Evolutionary conservation across 768 basidiomycete genomes (phyloP).

Genomic region (Paxillus rubicundulus): DNA sequence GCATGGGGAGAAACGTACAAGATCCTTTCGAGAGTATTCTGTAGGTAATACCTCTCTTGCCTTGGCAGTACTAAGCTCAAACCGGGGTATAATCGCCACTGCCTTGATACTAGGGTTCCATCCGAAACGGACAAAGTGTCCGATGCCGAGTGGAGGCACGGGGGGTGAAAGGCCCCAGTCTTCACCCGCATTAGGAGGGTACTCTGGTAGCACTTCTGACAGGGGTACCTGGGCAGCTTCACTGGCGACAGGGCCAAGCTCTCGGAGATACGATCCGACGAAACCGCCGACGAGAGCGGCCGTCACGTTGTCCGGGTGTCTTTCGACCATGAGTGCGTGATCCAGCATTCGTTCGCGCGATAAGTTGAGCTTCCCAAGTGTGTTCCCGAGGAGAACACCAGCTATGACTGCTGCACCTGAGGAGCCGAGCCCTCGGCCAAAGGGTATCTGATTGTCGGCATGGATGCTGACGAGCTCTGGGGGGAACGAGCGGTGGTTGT

Average conservation of each 20-base stretch:
- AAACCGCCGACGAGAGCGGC: constrained; percentile 97
- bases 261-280: constrained; percentile 92
- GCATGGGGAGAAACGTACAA: constrained; percentile 46
- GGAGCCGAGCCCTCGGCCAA: constrained; percentile 95
- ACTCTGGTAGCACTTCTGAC: constrained; percentile 95
- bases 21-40: constrained; percentile 83
- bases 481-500: constrained; percentile 73
- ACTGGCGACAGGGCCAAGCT: constrained; percentile 77
- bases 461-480: constrained; percentile 64
- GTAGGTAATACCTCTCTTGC: constrained; percentile 87
- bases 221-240: constrained; percentile 88
- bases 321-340: constrained; percentile 97
- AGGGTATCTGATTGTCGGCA: constrained; percentile 91
- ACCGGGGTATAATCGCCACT: constrained; percentile 90
- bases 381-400: constrained; percentile 86
- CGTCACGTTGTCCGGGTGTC: constrained; percentile 98
- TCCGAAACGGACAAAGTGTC: constrained; percentile 87
- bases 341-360: constrained; percentile 77
- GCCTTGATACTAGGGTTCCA: constrained; percentile 88
- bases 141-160: constrained; percentile 83
- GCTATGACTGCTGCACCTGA: constrained; percentile 99
- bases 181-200: constrained; percentile 87
- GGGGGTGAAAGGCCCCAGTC: constrained; percentile 92
- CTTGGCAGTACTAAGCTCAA: constrained; percentile 94
- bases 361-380: constrained; percentile 74